Evolutionary conservation across 192 early-diverging fungal genomes (phyloP).

Genomic region (Linnemannia elongata): DNA sequence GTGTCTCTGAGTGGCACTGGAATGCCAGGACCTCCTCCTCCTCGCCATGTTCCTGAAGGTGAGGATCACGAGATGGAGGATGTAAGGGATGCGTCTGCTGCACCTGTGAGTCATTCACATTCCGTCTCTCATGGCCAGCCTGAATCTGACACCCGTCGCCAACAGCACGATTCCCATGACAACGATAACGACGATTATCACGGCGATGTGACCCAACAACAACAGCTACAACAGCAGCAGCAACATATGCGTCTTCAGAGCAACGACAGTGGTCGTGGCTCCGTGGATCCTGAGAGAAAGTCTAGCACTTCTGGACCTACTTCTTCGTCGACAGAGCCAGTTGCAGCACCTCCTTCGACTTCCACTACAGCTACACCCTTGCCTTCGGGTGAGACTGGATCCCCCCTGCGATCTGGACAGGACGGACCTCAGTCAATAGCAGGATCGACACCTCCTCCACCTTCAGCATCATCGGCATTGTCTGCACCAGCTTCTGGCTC

Average conservation of each 20-base stretch:
- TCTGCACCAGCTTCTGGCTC: neutral
- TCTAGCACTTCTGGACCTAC: neutral
- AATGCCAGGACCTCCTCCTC: neutral
- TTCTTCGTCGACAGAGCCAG: neutral
- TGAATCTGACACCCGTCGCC: neutral
- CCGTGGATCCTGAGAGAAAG: conserved; percentile 4
- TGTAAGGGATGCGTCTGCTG: neutral
- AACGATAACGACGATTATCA: neutral
- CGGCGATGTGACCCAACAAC: neutral
- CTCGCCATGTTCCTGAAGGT: conserved; percentile 10
- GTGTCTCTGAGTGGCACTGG: conserved; percentile 50
- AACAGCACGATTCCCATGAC: neutral
- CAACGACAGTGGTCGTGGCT: neutral
- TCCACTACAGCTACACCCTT: neutral
- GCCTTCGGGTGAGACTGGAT: neutral
- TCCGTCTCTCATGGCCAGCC: neutral
- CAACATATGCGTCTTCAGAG: neutral
- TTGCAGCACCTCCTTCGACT: neutral
- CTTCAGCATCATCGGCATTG: neutral
- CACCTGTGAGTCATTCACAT: neutral
- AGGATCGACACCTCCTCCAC: conserved; percentile 3
- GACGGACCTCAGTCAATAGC: neutral
- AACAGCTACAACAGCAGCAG: neutral
- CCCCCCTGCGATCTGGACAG: neutral
- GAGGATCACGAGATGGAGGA: conserved; percentile 56